Conservation (phyloP, 768 basidiomycete species). For the Amylocystis lapponica region DNA sequence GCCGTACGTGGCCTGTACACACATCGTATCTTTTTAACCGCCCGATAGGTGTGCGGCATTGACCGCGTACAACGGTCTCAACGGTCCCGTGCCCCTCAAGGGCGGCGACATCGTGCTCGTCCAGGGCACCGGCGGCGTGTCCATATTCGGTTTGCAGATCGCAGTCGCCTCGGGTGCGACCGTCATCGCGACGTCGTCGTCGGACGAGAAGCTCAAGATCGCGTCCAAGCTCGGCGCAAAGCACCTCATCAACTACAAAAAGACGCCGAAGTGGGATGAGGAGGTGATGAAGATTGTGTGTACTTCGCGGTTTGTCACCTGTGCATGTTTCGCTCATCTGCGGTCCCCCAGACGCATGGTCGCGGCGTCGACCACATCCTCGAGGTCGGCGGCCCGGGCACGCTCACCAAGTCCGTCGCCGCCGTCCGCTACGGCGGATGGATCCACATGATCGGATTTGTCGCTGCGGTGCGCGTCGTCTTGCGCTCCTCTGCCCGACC, state of each 20-base stretch:
- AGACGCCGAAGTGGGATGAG: conserved; percentile 51
- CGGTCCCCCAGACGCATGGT: conserved; percentile 19
- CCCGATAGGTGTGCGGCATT: conserved; percentile 47
- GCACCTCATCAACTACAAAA: conserved; percentile 59
- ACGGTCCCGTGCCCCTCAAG: conserved; percentile 44
- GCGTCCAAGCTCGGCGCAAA: conserved; percentile 47
- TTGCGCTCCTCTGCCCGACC: conserved; percentile 14
- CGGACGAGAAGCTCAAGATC: conserved; percentile 53
- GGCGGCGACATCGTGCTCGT: conserved; percentile 55
- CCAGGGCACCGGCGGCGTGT: conserved; percentile 52
- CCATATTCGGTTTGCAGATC: conserved; percentile 53
- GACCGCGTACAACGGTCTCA: conserved; percentile 58
- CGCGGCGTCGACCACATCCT: conserved; percentile 32
- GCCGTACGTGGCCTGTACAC: conserved; percentile 33
- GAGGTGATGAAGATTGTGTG: conserved; percentile 43
- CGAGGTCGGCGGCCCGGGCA: conserved; percentile 52
- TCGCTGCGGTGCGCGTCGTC: conserved; percentile 30
- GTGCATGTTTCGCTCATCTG: neutral
- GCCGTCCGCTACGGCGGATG: conserved; percentile 37
- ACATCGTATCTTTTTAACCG: neutral
- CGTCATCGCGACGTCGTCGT: conserved; percentile 64
- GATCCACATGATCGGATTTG: conserved; percentile 45
- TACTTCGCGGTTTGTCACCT: too few species aligned
- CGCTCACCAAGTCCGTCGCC: conserved; percentile 39
- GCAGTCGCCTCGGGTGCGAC: conserved; percentile 58